Percentiles rank a stretch among this genome's conserved stretches.
These are phyloP conservation scores for Holtermanniella nyarrowii DNA, from an alignment of 768 basidiomycete genomes.

Conservation along the genomic window DNA sequence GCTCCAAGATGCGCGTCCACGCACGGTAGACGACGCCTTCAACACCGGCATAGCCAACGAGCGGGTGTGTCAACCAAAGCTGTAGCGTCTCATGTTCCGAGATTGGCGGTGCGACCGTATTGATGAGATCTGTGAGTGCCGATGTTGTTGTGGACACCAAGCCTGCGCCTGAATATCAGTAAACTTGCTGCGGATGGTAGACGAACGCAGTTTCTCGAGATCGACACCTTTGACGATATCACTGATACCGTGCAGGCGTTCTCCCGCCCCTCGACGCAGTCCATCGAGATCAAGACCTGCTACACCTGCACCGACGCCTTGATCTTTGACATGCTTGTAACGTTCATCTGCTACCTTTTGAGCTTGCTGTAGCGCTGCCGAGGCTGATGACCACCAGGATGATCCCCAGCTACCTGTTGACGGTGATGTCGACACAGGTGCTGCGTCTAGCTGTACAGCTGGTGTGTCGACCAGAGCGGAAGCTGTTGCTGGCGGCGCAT, in stretches of 20 bases:
- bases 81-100: slow-evolving; percentile 97
- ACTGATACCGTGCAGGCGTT: slow-evolving; percentile 26
- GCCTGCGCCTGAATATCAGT: slow-evolving; percentile 58
- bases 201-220: slow-evolving; percentile 75
- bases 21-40: slow-evolving; percentile 88
- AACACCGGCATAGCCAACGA: slow-evolving; percentile 91
- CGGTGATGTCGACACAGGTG: slow-evolving; percentile 24
- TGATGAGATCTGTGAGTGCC: slow-evolving; percentile 80
- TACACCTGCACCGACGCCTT: slow-evolving; percentile 44
- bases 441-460: no score
- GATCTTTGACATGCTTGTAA: slow-evolving; percentile 64
- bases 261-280: slow-evolving; percentile 28
- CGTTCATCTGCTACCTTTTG: slow-evolving; percentile 82
- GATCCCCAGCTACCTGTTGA: slow-evolving; percentile 55
- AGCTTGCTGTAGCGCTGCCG: slow-evolving; percentile 76
- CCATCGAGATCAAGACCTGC: slow-evolving; percentile 55
- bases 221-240: slow-evolving; percentile 72
- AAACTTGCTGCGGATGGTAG: not conserved
- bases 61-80: slow-evolving; percentile 89
- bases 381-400: slow-evolving; percentile 77
- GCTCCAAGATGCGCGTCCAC: slow-evolving; percentile 41
- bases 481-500: slow-evolving; percentile 7
- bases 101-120: slow-evolving; percentile 95
- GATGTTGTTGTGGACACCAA: slow-evolving; percentile 78
- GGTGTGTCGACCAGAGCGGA: slow-evolving; percentile 14